These are phyloP conservation scores for Albophoma yamanashiensis DNA, from an alignment of 2,329 filamentous ascomycete species.

Conservation along the genomic window DNA sequence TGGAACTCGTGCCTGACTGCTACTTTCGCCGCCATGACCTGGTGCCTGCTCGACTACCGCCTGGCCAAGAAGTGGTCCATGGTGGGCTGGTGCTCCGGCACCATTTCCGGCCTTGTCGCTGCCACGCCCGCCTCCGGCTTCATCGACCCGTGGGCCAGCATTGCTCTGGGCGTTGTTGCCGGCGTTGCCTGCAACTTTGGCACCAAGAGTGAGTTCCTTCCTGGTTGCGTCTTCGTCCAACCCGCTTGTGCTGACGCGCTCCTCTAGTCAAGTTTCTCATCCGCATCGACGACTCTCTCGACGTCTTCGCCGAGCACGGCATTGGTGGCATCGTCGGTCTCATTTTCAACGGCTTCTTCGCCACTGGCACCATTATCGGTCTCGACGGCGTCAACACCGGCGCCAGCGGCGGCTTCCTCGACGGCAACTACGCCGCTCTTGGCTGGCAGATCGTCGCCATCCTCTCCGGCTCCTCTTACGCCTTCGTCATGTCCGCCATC, in stretches of 20 bases:
- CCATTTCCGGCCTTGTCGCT: slow-evolving; percentile 60
- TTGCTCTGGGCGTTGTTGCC: slow-evolving; percentile 55
- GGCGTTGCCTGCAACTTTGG: slow-evolving; percentile 57
- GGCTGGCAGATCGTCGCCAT: slow-evolving; percentile 77
- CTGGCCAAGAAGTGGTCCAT: slow-evolving; percentile 88
- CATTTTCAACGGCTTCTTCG: slow-evolving; percentile 65
- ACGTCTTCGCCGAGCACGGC: slow-evolving; percentile 62
- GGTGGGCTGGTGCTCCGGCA: slow-evolving; percentile 63
- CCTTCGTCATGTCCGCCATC: slow-evolving; percentile 63
- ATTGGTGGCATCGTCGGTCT: slow-evolving; percentile 59
- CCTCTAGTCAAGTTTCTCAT: slow-evolving; percentile 46
- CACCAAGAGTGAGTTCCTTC: slow-evolving; percentile 38
- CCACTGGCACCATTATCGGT: slow-evolving; percentile 58
- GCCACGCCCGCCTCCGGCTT: slow-evolving; percentile 61
- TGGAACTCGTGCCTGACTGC: slow-evolving; percentile 96
- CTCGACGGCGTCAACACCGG: slow-evolving; percentile 69
- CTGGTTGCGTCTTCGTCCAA: not conserved
- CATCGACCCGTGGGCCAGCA: slow-evolving; percentile 56
- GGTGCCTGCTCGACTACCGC: slow-evolving; percentile 92
- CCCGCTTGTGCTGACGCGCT: slow-evolving; percentile 2
- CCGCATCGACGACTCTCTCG: slow-evolving; percentile 59
- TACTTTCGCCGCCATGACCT: slow-evolving; percentile 84
- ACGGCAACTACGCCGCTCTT: slow-evolving; percentile 63
- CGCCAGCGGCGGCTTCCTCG: slow-evolving; percentile 57
- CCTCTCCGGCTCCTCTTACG: slow-evolving; percentile 52